Evolutionary conservation across 2,329 filamentous ascomycete species (phyloP).

Genomic region (Scedosporium minutisporum): DNA sequence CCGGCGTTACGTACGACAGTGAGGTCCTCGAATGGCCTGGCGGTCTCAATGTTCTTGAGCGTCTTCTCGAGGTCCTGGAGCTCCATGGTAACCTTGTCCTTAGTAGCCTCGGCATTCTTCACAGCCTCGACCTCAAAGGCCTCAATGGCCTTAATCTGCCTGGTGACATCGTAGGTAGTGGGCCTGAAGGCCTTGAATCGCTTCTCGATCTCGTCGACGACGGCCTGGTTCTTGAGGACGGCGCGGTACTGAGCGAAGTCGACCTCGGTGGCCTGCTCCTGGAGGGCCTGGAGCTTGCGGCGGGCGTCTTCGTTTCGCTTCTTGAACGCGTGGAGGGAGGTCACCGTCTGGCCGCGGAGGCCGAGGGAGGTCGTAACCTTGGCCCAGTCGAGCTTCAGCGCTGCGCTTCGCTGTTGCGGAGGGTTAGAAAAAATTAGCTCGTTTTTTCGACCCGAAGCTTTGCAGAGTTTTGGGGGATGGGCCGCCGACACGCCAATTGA

Average conservation of each 20-base stretch:
- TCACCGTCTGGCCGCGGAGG: slow-evolving; percentile 87
- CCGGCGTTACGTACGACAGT: slow-evolving; percentile 69
- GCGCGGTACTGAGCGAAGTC: slow-evolving; percentile 92
- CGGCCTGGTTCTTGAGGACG: slow-evolving; percentile 88
- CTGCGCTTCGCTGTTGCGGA: slow-evolving; percentile 77
- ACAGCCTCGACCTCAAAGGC: slow-evolving; percentile 95
- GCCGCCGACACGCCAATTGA: slow-evolving; percentile 3
- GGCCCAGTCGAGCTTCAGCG: slow-evolving; percentile 98
- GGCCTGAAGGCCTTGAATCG: slow-evolving; percentile 89
- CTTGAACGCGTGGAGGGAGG: slow-evolving; percentile 93
- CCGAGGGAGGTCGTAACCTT: slow-evolving; percentile 90
- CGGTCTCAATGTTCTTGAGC: slow-evolving; percentile 92
- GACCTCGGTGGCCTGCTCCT: slow-evolving; percentile 74
- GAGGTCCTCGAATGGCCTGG: slow-evolving; percentile 90
- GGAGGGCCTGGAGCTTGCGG: slow-evolving; percentile 79
- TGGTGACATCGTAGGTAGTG: slow-evolving; percentile 78
- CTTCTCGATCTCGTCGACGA: slow-evolving; percentile 96
- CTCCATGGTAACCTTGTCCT: slow-evolving; percentile 91
- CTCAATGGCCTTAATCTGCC: slow-evolving; percentile 97
- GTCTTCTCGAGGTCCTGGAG: slow-evolving; percentile 90
- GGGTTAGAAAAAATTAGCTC: slow-evolving; percentile 6
- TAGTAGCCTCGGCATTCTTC: slow-evolving; percentile 94
- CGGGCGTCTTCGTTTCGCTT: slow-evolving; percentile 98
- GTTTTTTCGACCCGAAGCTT: not conserved
- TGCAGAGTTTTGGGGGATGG: not conserved